Percentiles rank a stretch among this genome's conserved stretches.
Evolutionary conservation across 106 monocot species (phyloP).

Genomic region (Dendrobium officinale): DNA sequence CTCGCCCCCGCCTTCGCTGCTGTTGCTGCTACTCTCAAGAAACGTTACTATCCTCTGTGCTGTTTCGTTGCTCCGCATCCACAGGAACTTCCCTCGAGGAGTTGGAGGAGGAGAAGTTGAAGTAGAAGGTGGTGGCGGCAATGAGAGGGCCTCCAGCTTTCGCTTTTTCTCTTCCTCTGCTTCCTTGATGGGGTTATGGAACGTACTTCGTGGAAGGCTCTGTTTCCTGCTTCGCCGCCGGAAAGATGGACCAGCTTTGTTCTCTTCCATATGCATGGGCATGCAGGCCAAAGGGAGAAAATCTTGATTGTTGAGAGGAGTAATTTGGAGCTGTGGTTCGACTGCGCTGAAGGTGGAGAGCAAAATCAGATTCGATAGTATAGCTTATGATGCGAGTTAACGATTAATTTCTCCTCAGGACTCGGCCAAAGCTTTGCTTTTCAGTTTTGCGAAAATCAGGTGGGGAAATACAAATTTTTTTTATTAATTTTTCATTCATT

Average conservation of each 20-base stretch:
- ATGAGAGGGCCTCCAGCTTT: background rate
- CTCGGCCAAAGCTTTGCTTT: background rate
- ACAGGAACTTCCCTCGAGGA: too few species aligned
- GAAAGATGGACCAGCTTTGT: background rate
- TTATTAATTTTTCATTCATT: too few species aligned
- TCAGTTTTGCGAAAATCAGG: too few species aligned
- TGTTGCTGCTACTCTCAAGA: too few species aligned
- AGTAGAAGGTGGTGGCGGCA: background rate
- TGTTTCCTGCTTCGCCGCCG: conserved; percentile 3
- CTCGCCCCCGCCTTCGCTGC: too few species aligned
- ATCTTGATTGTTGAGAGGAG: background rate
- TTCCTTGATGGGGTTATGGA: conserved; percentile 4
- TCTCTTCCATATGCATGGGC: background rate
- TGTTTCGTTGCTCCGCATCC: too few species aligned
- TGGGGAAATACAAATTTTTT: too few species aligned
- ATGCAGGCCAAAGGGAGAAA: background rate
- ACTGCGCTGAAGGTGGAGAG: background rate
- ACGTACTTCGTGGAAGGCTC: background rate
- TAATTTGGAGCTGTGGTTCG: background rate
- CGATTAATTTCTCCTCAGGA: background rate
- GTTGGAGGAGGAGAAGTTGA: too few species aligned
- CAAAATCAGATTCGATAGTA: background rate
- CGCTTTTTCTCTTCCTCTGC: background rate
- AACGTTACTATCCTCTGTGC: too few species aligned
- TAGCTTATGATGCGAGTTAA: background rate